A percentile compares a stretch with the other conserved stretches of the same genome.
These are phyloP conservation scores for Saposhnikovia divaricata DNA, from an alignment of 129 eudicot species.

Conservation along the genomic window DNA sequence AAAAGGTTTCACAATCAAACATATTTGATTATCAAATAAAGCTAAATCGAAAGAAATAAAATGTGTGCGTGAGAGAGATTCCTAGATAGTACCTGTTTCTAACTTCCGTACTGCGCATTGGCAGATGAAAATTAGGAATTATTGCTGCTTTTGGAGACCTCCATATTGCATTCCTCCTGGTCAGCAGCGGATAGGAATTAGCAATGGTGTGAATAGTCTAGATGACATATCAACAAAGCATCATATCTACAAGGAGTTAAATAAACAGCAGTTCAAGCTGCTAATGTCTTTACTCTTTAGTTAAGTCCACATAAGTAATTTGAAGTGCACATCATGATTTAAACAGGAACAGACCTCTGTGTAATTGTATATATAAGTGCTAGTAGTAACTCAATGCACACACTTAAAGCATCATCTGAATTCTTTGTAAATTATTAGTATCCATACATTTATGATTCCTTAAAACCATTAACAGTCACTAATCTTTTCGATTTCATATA, in stretches of 20 bases:
- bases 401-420: not conserved
- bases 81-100: conserved; percentile 43
- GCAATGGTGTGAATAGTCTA: not conserved
- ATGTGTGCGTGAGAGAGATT: not conserved
- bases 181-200: not conserved
- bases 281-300: not conserved
- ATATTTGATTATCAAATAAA: not conserved
- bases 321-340: not conserved
- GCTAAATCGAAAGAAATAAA: not conserved
- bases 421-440: not conserved
- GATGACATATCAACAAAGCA: not conserved
- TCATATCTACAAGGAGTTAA: not conserved
- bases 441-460: not conserved
- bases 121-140: conserved; percentile 53
- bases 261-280: not conserved
- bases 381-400: not conserved
- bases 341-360: not conserved
- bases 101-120: conserved; percentile 69
- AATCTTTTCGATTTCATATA: too few species aligned
- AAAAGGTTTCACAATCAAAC: not conserved
- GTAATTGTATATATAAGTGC: not conserved
- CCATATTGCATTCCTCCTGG: conserved; percentile 37
- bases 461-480: too few species aligned
- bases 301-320: not conserved
- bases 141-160: conserved; percentile 50